Evolutionary conservation across 495 filamentous ascomycete genomes (phyloP), one percentile per base, ranked within the genome.

Genomic region (Trypethelium eluteriae): DNA sequence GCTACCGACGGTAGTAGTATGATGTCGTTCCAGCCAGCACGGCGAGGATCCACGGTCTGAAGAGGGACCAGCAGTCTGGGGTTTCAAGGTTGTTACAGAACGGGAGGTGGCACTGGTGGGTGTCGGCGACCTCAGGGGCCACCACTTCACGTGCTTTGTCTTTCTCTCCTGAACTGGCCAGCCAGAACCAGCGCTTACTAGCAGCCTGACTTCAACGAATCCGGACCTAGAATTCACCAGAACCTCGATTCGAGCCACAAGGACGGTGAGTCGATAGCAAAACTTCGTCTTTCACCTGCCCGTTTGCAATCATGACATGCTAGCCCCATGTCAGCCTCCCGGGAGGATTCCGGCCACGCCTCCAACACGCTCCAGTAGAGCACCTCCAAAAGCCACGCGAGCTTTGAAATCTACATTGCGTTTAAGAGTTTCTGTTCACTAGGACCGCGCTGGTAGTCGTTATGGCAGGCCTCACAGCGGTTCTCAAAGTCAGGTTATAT

Each of bases 21-120:
- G 53, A 59, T 59, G 53, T 59, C 53, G 53, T 59, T 0, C 14
- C 53, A 36, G 32, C 32, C 18, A 36, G 5, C 14, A 34, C 18
- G 53, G 32, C 25, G 53, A 7, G 6, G 32, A 59, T 35, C 18
- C 53, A 59, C 53, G 25, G 53, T 59, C 32, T 5, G 53, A 32
- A 59, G 18, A 32, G 53, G 32, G 53, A 35, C 11, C 11, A 14
- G 49, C 53, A 59, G 53, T 36, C 7, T 3, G 32, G 3, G 53
- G 53, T 59, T 59, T 59, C 53, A 59, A 59, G 53, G 53, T 59
- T 59, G 53, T 59, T 7, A 59, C 53, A 59, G 36, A 59, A 59
- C 53, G 53, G 53, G 32, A 59, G 53, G 25, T 25, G 25, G 25
- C 25, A 25, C 25, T 25, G 53, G 53, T 35, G 53, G 53, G 36